A percentile compares a stretch with the other conserved stretches of the same genome.
Conservation (phyloP, 2,329 filamentous ascomycete genomes). For the Akanthomyces uredinophilus region DNA sequence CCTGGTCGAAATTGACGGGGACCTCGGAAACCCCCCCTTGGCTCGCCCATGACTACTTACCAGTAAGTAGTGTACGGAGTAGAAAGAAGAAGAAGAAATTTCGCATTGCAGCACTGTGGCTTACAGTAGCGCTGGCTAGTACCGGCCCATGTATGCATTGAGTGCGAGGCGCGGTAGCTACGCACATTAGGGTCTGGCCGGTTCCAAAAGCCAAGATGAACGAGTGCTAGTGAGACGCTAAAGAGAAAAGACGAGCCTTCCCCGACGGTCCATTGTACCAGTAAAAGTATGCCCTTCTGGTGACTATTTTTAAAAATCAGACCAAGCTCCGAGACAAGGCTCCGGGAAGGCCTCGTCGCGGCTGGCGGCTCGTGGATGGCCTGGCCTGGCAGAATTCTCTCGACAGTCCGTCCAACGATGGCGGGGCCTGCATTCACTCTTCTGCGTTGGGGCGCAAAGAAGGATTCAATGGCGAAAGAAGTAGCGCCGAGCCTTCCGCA, state of each 20-base stretch:
- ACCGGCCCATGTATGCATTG: neutral
- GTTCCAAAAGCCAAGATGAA: neutral
- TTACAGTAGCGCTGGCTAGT: constrained; percentile 4
- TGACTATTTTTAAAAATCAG: neutral
- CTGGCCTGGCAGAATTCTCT: neutral
- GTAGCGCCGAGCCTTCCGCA: constrained; percentile 3
- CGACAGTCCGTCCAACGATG: too few relatives aligned
- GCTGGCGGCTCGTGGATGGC: neutral
- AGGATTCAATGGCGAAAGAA: neutral
- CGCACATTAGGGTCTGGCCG: neutral
- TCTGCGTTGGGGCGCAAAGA: neutral
- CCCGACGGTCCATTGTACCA: neutral
- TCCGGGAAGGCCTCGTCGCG: neutral
- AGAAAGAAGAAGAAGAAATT: neutral
- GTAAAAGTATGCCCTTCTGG: neutral
- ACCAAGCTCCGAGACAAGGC: neutral
- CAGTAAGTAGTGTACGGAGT: too few relatives aligned
- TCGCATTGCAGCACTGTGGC: neutral
- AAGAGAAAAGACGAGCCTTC: neutral
- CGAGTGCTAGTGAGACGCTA: neutral
- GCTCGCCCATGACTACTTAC: too few relatives aligned
- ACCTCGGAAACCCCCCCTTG: neutral
- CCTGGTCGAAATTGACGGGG: neutral
- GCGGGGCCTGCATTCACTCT: neutral
- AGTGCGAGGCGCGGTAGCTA: neutral